Base-by-base conservation (phyloP, 331 rosid species). In the Erythrophleum ivorense region DNA sequence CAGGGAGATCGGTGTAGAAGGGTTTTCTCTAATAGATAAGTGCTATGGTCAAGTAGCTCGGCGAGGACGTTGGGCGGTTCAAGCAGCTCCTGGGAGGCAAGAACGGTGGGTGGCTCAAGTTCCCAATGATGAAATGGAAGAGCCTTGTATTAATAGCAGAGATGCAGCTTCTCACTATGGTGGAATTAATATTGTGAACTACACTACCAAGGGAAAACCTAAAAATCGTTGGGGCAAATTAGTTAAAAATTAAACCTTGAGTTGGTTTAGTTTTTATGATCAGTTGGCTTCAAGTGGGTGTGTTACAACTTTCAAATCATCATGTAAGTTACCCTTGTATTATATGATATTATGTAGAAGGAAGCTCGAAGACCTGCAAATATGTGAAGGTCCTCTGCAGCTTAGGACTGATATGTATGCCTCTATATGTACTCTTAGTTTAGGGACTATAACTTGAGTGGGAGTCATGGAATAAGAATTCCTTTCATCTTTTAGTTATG, bases 21-120 rank as follows among this genome's bases (percentile, higher is more conserved):
- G 85, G 12, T 88, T 88, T 33, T 71, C 38, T 45, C 45, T 88
- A 31, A 75, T 83, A 64, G 91, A 81, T 1, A 76, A 75, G 63
- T 21, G 57, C n/a, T 83, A 10, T 24, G 78, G 34, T 2, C 64
- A 21, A 58, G 34, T 14, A 0, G 64, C 18, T 18, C 43, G 68
- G 1, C 67, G 67, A 60, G 67, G 40, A 5, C 38, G 67, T 5
- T 16, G n/a, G 38, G 67, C 9, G 38, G 40, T 5, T 31, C 67
- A 62, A 24, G 67, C 2, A 33, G 65, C 15, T 58, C 65, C 65
- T 0, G 9, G 68, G 68, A 2, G 64, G 57, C 83, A 12, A 73
- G 80, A 78, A 43, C 40, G 63, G 6, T 76, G 73, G 84, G 50
- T 38, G 46, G 77, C 24, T 74, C 86, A 73, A 55, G 64, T 52